These are phyloP conservation scores for Lunularia cruciata DNA, from an alignment of 225 moss, liverwort and hornwort species.

Conservation along the genomic window DNA sequence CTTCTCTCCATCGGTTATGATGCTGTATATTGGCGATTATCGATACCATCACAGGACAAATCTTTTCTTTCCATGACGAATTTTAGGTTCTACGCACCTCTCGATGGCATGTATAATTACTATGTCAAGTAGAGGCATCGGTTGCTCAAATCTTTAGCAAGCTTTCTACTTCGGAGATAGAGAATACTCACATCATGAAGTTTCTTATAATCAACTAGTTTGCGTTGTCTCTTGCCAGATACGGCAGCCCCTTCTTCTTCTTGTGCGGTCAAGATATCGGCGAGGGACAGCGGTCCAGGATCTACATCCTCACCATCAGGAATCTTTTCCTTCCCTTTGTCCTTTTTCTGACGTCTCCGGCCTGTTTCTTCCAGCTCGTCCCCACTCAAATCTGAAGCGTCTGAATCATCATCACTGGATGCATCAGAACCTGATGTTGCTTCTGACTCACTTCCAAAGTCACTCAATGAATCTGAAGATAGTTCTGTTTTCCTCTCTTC, in stretches of 20 bases:
- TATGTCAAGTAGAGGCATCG: no score
- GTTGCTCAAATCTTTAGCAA: no score
- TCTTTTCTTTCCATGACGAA: no score
- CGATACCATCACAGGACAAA: no score
- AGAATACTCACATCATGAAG: conserved; percentile 77
- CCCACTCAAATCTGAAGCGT: conserved; percentile 38
- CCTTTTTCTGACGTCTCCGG: conserved; percentile 19
- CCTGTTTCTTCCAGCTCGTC: conserved; percentile 37
- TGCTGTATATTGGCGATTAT: no score
- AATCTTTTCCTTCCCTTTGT: not conserved
- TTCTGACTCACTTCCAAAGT: conserved; percentile 57
- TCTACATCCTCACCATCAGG: not conserved
- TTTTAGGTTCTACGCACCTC: no score
- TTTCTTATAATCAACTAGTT: conserved; percentile 91
- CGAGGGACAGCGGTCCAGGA: not conserved
- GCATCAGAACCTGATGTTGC: conserved; percentile 47
- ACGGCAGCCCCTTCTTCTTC: conserved; percentile 64
- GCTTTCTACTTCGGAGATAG: no score
- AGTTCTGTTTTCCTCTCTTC: conserved; percentile 34
- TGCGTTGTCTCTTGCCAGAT: conserved; percentile 76
- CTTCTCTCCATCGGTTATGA: no score
- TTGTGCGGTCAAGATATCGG: conserved; percentile 6
- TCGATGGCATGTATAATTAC: no score
- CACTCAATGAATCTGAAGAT: conserved; percentile 31
- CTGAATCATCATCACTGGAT: conserved; percentile 44